Evolutionary conservation across 371 early-diverging fungal species (phyloP), one percentile per base, ranked within the genome.

Genomic region (Lichtheimia ornata): DNA sequence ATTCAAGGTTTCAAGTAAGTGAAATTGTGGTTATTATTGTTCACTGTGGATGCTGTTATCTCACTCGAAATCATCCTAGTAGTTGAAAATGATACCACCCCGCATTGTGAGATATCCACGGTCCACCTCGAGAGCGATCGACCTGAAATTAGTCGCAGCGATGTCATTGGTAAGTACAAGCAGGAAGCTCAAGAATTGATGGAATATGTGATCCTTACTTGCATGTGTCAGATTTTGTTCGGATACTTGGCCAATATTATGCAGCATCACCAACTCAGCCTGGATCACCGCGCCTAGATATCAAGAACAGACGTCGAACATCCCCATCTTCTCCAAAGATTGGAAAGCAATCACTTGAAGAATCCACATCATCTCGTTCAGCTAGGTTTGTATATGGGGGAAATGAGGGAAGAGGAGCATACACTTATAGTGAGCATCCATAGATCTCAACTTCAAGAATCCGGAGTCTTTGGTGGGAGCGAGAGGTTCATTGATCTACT

Each of bases 21-120:
- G 35, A 1, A 5, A 2, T 1, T 35, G 0, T 0, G 4, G 6
- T 4, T 35, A 2, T 35, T 35, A 2, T 35, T 35, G 9, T 11
- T 9, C 35, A 9, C 11, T 9, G 7, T 2, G 11, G 7, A 7
- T 35, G 35, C 35, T 35, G 11, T 35, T 11, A 35, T 35, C 35
- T 35, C 0, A 35, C 11, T 11, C 35, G 1, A 11, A 35, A 0
- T 35, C 11, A 6, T 35, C 11, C 12, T 13, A 22, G 22, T 53
- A 49, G 56, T 22, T 45, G 17, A 65, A 66, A 89, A 87, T 45
- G 88, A 83, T 28, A 64, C 66, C 6, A 79, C 88, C 9, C 86
- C 90, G 3, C 81, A 79, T 24, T 87, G 87, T 56, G 90, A 91
- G 62, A 81, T 91, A n/a, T 81, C 83, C 15, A 68, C 88, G 2